Evolutionary conservation across 345 rosid genomes (phyloP).

Genomic region (Adansonia digitata): DNA sequence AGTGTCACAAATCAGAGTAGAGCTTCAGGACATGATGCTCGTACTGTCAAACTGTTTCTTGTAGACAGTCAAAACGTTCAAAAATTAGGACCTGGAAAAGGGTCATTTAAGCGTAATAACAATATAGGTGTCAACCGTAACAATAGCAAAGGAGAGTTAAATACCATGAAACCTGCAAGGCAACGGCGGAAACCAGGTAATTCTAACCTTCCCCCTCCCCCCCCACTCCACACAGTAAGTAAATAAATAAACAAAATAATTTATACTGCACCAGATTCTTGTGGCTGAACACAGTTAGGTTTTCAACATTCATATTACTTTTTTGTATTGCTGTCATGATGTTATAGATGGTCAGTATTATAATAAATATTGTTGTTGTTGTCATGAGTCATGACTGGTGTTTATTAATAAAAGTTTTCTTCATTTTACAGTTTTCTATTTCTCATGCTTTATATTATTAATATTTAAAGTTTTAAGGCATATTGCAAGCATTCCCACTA

Average conservation of each 20-base stretch:
- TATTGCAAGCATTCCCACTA: not conserved
- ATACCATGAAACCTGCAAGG: constrained; percentile 55
- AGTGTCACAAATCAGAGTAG: constrained; percentile 52
- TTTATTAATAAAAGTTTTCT: not conserved
- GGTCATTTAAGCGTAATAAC: constrained; percentile 54
- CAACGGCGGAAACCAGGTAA: constrained; percentile 79
- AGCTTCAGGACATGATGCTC: constrained; percentile 53
- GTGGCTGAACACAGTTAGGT: not conserved
- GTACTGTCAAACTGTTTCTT: constrained; percentile 61
- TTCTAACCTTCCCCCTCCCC: constrained; percentile 2
- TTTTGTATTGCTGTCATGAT: not conserved
- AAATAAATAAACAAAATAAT: not conserved
- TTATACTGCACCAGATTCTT: not conserved
- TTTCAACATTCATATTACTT: not conserved
- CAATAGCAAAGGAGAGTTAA: constrained; percentile 55
- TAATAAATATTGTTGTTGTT: not conserved
- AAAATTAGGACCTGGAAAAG: constrained; percentile 65
- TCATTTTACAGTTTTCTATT: not conserved
- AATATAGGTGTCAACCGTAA: constrained; percentile 46
- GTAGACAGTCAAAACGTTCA: constrained; percentile 71
- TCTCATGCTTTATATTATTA: not conserved
- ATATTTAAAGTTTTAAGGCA: not conserved
- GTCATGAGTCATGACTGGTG: not conserved
- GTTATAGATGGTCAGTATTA: not conserved
- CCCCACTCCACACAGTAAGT: no score